Evolutionary conservation across 805 yeast species (phyloP).

Genomic region (Sugiyamaella floridensis): DNA sequence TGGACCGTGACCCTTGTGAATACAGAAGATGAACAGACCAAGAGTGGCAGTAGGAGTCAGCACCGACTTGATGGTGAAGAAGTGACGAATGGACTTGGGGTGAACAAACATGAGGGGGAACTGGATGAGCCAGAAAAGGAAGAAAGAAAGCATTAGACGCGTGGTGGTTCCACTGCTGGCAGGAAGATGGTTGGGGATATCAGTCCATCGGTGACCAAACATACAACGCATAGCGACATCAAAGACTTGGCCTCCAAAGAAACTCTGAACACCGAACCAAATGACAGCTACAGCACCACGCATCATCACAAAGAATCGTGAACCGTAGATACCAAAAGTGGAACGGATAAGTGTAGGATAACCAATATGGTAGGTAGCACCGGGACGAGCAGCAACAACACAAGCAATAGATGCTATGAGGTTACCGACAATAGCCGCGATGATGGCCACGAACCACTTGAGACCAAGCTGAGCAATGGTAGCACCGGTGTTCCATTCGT

Average conservation of each 20-base stretch:
- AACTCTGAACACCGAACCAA: slow-evolving; percentile 16
- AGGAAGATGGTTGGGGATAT: slow-evolving; percentile 15
- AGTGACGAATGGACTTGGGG: slow-evolving; percentile 74
- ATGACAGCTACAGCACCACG: slow-evolving; percentile 13
- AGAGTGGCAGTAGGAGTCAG: slow-evolving; percentile 60
- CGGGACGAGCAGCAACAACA: slow-evolving; percentile 14
- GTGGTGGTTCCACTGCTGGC: slow-evolving; percentile 15
- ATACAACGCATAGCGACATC: slow-evolving; percentile 13
- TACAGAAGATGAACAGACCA: slow-evolving; percentile 74
- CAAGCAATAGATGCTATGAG: slow-evolving; percentile 6
- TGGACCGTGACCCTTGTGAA: slow-evolving; percentile 11
- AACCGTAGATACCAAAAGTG: slow-evolving; percentile 17
- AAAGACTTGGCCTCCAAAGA: slow-evolving; percentile 14
- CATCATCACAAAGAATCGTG: slow-evolving; percentile 10
- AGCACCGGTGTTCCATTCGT: slow-evolving; percentile 27
- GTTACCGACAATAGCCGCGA: slow-evolving; percentile 9
- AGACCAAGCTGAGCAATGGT: slow-evolving; percentile 17
- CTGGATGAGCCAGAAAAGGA: slow-evolving; percentile 20
- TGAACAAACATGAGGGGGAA: slow-evolving; percentile 74
- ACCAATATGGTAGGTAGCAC: slow-evolving; percentile 19
- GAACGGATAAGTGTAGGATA: slow-evolving; percentile 21
- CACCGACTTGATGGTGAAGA: slow-evolving; percentile 73
- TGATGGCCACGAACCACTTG: slow-evolving; percentile 5
- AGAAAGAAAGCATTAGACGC: slow-evolving; percentile 21
- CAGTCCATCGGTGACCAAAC: slow-evolving; percentile 12